These are phyloP conservation scores for Rutstroemia sydowiana DNA, from an alignment of 2,329 filamentous ascomycete species.

Conservation along the genomic window DNA sequence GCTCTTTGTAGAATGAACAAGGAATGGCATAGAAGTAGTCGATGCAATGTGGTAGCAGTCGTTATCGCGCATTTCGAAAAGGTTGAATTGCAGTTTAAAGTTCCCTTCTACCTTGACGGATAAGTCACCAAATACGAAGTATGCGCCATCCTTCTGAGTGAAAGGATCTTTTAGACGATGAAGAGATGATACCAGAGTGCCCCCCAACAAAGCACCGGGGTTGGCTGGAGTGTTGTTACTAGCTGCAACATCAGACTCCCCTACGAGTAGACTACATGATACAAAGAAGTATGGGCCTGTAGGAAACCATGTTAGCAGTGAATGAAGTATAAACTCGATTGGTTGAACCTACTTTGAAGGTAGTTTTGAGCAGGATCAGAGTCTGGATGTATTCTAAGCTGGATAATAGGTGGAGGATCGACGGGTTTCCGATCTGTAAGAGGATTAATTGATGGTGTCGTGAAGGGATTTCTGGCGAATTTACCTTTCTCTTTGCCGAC, in stretches of 20 bases:
- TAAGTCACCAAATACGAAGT: conserved; percentile 87
- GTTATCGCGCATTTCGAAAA: conserved; percentile 58
- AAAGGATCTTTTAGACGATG: conserved; percentile 69
- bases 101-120: conserved; percentile 68
- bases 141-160: conserved; percentile 70
- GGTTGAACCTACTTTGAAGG: conserved; percentile 47
- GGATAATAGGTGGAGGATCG: conserved; percentile 79
- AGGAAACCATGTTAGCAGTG: conserved; percentile 9
- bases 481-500: conserved; percentile 69
- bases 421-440: conserved; percentile 70
- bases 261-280: conserved; percentile 37
- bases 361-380: conserved; percentile 41
- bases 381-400: conserved; percentile 46
- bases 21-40: conserved; percentile 59
- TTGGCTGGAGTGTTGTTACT: conserved; percentile 26
- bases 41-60: conserved; percentile 23
- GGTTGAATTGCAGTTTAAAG: conserved; percentile 67
- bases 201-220: conserved; percentile 50
- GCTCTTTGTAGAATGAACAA: conserved; percentile 56
- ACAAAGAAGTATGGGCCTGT: conserved; percentile 44
- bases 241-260: background rate
- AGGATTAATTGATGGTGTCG: conserved; percentile 5
- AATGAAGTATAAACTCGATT: background rate
- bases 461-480: conserved; percentile 11
- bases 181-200: conserved; percentile 71